Percentiles rank a stretch among this genome's conserved stretches.
phyloP scores from a whole-genome alignment of 2,329 filamentous ascomycete species.

The Colletotrichum sp. region DNA sequence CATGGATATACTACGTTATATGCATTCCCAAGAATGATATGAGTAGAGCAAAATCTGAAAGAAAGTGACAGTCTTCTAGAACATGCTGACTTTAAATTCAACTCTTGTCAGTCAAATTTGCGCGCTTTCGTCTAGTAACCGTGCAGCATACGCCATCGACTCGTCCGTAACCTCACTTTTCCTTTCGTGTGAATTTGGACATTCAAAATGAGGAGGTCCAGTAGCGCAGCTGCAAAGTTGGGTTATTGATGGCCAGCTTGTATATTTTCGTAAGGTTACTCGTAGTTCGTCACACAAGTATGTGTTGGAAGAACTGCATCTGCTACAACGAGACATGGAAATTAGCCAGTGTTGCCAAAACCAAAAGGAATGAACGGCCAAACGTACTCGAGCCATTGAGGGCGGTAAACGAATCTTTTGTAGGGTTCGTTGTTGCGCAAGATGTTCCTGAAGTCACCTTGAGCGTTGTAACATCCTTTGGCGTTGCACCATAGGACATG shows the following conservation, averaged over 20 bases:
- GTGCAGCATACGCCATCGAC: no score
- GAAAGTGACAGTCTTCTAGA: neutral
- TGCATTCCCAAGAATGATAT: neutral
- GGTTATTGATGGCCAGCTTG: no score
- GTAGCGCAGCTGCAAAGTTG: neutral
- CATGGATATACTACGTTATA: no score
- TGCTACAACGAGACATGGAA: neutral
- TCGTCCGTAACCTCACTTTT: neutral
- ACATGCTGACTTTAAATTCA: neutral
- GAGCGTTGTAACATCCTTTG: neutral
- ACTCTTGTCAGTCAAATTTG: neutral
- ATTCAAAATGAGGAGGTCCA: neutral
- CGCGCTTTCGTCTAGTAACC: neutral
- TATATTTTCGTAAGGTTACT: accelerated
- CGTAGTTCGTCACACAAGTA: neutral
- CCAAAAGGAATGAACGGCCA: neutral
- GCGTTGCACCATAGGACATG: neutral
- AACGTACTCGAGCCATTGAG: accelerated
- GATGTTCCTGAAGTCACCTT: neutral
- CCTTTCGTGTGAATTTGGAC: neutral
- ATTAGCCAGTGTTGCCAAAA: neutral
- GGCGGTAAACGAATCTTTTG: neutral
- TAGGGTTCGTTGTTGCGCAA: accelerated
- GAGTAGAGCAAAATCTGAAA: neutral
- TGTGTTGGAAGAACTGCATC: neutral